A percentile compares a stretch with the other conserved stretches of the same genome.
These are phyloP conservation scores for Euphorbia schlechtendalii DNA, from an alignment of 441 rosid genomes.

Conservation along the genomic window DNA sequence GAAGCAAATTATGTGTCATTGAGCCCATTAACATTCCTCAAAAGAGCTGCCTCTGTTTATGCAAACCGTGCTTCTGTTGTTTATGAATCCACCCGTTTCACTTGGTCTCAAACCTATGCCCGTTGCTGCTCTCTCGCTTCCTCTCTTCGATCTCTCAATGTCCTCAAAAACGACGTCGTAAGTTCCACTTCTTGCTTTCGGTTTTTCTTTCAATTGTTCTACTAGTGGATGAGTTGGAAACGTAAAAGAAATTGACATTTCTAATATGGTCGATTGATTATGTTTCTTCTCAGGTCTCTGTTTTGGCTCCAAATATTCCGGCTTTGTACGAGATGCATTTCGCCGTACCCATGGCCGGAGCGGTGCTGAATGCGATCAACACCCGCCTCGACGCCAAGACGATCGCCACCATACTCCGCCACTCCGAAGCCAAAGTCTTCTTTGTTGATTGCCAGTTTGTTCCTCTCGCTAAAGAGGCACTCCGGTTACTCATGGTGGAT, in stretches of 20 bases:
- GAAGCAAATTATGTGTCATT: slow-evolving; percentile 57
- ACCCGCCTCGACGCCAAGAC: slow-evolving; percentile 44
- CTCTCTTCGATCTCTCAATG: slow-evolving; percentile 43
- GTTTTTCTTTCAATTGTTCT: no score
- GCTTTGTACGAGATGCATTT: slow-evolving; percentile 81
- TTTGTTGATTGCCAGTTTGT: slow-evolving; percentile 42
- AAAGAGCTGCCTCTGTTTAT: slow-evolving; percentile 46
- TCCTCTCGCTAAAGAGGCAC: slow-evolving; percentile 34
- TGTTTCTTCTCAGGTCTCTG: slow-evolving; percentile 36
- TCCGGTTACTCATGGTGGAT: slow-evolving; percentile 22
- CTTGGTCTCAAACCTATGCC: slow-evolving; percentile 52
- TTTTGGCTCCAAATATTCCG: slow-evolving; percentile 64
- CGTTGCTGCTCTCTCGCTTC: slow-evolving; percentile 61
- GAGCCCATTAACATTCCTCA: slow-evolving; percentile 56
- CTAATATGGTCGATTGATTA: neutral
- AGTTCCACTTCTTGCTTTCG: slow-evolving; percentile 5
- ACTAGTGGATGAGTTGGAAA: no score
- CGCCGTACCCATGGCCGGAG: slow-evolving; percentile 68
- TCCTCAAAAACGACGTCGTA: slow-evolving; percentile 46
- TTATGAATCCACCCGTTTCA: slow-evolving; percentile 42
- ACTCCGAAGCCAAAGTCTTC: slow-evolving; percentile 50
- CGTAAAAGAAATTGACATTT: no score
- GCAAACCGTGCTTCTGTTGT: slow-evolving; percentile 49
- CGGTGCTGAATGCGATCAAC: slow-evolving; percentile 55
- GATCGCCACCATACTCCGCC: slow-evolving; percentile 49